These are phyloP conservation scores for Rhodosorus marinus DNA, from an alignment of 23 red algal genomes.

Conservation along the genomic window DNA sequence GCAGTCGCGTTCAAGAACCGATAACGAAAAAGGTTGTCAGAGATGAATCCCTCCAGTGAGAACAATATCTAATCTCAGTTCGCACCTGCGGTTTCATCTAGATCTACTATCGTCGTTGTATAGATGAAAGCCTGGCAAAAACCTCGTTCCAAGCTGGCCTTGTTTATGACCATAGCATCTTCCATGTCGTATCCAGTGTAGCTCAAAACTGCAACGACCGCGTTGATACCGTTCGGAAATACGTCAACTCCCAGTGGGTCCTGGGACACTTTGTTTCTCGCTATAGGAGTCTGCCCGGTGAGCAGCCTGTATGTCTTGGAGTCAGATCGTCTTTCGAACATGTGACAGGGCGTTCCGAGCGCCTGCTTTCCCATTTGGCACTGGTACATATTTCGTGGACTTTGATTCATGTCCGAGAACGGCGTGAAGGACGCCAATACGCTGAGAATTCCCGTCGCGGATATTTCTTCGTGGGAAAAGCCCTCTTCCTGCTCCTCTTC, in stretches of 20 bases:
- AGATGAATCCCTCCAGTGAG: no score
- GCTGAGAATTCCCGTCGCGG: slow-evolving; percentile 30
- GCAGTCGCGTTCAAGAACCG: no score
- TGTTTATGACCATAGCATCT: slow-evolving; percentile 87
- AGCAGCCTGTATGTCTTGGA: slow-evolving; percentile 63
- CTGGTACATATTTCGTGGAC: slow-evolving; percentile 94
- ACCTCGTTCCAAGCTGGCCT: slow-evolving; percentile 63
- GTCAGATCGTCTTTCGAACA: slow-evolving; percentile 43
- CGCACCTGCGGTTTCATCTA: slow-evolving; percentile 12
- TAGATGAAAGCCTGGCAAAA: slow-evolving; percentile 64
- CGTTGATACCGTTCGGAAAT: slow-evolving; percentile 77
- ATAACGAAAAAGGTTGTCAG: no score
- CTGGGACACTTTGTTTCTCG: slow-evolving; percentile 27
- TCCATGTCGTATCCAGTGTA: slow-evolving; percentile 99
- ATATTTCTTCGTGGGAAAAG: slow-evolving; percentile 58
- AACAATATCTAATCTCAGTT: no score
- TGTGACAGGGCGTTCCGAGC: slow-evolving; percentile 70
- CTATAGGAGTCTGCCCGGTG: slow-evolving; percentile 60
- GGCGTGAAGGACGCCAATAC: slow-evolving; percentile 68
- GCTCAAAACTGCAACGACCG: slow-evolving; percentile 83
- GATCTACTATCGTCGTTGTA: slow-evolving; percentile 36
- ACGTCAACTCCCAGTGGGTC: slow-evolving; percentile 42
- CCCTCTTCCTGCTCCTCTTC: slow-evolving; percentile 1
- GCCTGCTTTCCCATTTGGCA: slow-evolving; percentile 98
- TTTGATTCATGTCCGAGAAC: slow-evolving; percentile 93